A percentile compares a stretch with the other conserved stretches of the same genome.
phyloP scores from a whole-genome alignment of 2,329 filamentous ascomycete species.

The Phialophora verrucosa region DNA sequence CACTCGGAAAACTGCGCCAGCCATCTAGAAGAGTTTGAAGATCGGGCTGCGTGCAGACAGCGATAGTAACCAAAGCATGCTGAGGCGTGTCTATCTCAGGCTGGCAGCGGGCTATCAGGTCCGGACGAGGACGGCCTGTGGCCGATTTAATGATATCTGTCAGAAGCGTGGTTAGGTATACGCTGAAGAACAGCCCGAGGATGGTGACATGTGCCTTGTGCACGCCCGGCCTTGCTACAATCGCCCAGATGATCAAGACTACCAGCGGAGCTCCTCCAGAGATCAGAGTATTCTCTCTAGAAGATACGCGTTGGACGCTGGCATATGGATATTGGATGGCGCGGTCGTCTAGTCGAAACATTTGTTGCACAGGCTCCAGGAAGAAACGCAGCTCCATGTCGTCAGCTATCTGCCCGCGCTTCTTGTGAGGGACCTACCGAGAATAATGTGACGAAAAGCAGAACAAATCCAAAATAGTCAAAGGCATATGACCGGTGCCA shows the following conservation, averaged over 20 bases:
- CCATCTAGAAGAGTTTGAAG: constrained; percentile 66
- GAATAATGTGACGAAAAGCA: constrained; percentile 72
- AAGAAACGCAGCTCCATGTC: constrained; percentile 70
- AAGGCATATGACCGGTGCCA: constrained; percentile 77
- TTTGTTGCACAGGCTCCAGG: constrained; percentile 86
- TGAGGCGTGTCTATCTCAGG: constrained; percentile 65
- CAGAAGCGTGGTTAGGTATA: constrained; percentile 78
- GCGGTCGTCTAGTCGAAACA: constrained; percentile 87
- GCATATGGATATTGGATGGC: constrained; percentile 86
- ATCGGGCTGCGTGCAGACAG: constrained; percentile 55
- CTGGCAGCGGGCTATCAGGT: constrained; percentile 83
- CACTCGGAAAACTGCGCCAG: constrained; percentile 68
- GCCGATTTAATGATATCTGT: constrained; percentile 91
- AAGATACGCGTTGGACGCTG: constrained; percentile 77
- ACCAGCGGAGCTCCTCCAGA: constrained; percentile 73
- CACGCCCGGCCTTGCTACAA: constrained; percentile 63
- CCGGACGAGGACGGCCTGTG: constrained; percentile 81
- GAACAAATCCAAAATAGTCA: constrained; percentile 79
- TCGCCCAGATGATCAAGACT: constrained; percentile 69
- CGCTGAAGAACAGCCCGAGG: constrained; percentile 76
- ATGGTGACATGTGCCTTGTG: constrained; percentile 87
- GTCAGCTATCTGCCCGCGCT: constrained; percentile 14
- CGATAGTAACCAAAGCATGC: constrained; percentile 57
- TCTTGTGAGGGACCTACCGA: constrained; percentile 13
- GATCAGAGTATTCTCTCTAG: constrained; percentile 75